These are phyloP conservation scores for Marchantia paleacea DNA, from an alignment of 225 moss, liverwort and hornwort genomes.

Conservation along the genomic window DNA sequence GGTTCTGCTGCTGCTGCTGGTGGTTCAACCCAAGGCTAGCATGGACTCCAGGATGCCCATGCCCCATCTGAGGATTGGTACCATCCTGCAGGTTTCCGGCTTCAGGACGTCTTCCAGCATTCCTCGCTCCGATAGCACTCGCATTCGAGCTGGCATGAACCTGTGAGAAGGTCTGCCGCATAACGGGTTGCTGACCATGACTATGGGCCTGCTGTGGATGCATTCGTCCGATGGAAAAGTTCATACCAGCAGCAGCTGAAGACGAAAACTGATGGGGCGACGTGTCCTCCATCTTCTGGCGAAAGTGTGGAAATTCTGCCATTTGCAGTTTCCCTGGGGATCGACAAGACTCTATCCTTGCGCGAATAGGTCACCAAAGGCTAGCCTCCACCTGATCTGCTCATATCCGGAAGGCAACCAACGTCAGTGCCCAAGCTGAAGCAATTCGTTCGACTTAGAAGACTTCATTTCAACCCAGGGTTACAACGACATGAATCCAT, in stretches of 20 bases:
- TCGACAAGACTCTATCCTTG: slow-evolving; percentile 5
- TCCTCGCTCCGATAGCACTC: slow-evolving; percentile 6
- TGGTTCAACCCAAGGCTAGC: slow-evolving; percentile 21
- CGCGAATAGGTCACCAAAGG: background rate
- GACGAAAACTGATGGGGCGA: slow-evolving; percentile 1
- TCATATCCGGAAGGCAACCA: background rate
- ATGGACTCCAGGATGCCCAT: slow-evolving; percentile 7
- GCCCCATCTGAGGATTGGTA: slow-evolving; percentile 11
- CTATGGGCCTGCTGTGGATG: slow-evolving; percentile 19
- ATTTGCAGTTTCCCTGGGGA: slow-evolving; percentile 3
- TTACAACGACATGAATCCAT: background rate
- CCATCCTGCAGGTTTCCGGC: slow-evolving; percentile 52
- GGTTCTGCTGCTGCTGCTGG: background rate
- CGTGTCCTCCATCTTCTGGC: slow-evolving; percentile 14
- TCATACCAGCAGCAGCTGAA: slow-evolving; percentile 12
- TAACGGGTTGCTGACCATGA: background rate
- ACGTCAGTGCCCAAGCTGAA: background rate
- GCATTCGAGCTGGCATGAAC: slow-evolving; percentile 20
- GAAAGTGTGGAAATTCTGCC: slow-evolving; percentile 18
- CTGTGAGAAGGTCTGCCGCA: slow-evolving; percentile 13
- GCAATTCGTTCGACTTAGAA: background rate
- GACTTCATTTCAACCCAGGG: background rate
- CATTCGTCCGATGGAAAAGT: slow-evolving; percentile 47
- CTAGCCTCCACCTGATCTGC: slow-evolving; percentile 26
- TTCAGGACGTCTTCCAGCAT: slow-evolving; percentile 28